These are phyloP conservation scores for Capsicum rhomboideum DNA, from an alignment of 257 asterid species.

Conservation along the genomic window DNA sequence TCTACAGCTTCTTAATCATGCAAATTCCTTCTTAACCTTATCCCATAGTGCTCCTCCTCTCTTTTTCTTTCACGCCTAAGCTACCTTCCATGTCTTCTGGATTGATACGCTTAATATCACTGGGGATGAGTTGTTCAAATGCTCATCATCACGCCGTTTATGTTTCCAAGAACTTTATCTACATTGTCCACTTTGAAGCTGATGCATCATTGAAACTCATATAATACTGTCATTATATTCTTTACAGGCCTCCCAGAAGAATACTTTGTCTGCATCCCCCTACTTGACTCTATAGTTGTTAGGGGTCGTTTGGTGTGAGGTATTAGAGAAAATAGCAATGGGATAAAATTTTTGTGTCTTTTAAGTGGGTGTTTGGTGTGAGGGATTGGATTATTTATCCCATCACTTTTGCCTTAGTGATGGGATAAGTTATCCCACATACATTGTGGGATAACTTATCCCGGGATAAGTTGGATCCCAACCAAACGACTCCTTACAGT, in stretches of 20 bases:
- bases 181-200: neutral
- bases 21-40: neutral
- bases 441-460: no score
- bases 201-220: neutral
- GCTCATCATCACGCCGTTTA: neutral
- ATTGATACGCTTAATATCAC: neutral
- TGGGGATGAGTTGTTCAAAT: neutral
- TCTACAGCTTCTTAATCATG: neutral
- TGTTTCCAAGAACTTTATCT: neutral
- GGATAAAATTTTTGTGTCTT: no score
- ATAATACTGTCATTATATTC: neutral
- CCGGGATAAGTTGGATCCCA: no score
- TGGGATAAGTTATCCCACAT: no score
- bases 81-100: neutral
- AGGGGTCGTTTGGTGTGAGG: no score
- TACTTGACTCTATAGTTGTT: neutral
- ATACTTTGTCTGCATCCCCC: neutral
- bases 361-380: no score
- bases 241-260: neutral
- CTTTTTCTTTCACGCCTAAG: neutral
- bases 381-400: no score
- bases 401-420: no score
- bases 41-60: neutral
- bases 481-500: no score
- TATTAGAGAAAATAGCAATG: no score